Evolutionary conservation across 2,329 filamentous ascomycete species (phyloP).

Genomic region (Fusarium sp.): DNA sequence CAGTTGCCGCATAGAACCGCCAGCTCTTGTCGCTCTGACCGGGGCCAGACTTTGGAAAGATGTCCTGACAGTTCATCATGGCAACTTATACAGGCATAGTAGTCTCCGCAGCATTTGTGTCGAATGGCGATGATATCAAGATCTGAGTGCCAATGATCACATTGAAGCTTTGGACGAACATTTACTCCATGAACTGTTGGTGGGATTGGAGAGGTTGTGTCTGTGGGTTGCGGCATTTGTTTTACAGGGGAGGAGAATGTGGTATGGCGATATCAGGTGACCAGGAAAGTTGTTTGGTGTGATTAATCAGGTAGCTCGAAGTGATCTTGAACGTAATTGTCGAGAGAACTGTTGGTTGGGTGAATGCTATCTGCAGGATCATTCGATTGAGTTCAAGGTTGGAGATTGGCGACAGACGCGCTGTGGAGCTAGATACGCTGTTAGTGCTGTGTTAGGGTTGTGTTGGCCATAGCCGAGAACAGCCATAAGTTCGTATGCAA

Average conservation of each 20-base stretch:
- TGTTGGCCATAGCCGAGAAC: background rate
- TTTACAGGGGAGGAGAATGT: background rate
- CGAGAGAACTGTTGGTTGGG: background rate
- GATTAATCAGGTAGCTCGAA: background rate
- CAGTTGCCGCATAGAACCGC: constrained; percentile 19
- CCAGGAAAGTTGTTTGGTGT: fast-evolving
- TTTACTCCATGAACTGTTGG: constrained; percentile 8
- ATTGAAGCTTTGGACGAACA: constrained; percentile 6
- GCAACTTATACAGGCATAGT: constrained; percentile 29
- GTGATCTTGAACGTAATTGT: background rate
- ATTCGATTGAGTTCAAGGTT: background rate
- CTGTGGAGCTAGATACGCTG: background rate
- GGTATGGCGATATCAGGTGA: background rate
- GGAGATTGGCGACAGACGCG: background rate
- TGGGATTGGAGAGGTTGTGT: fast-evolving
- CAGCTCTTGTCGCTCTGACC: constrained; percentile 8
- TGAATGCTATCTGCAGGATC: background rate
- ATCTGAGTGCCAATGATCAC: constrained; percentile 19
- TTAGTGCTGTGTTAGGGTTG: background rate
- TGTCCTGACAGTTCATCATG: constrained; percentile 19
- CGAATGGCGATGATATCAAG: constrained; percentile 22
- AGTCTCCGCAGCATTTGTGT: constrained; percentile 20
- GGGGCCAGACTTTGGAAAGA: background rate
- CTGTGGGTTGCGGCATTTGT: constrained; percentile 15
- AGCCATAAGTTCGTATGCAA: background rate